Percentiles rank a stretch among this genome's conserved stretches.
phyloP scores from a whole-genome alignment of 371 early-diverging fungal genomes.

The Mucor lusitanicus region DNA sequence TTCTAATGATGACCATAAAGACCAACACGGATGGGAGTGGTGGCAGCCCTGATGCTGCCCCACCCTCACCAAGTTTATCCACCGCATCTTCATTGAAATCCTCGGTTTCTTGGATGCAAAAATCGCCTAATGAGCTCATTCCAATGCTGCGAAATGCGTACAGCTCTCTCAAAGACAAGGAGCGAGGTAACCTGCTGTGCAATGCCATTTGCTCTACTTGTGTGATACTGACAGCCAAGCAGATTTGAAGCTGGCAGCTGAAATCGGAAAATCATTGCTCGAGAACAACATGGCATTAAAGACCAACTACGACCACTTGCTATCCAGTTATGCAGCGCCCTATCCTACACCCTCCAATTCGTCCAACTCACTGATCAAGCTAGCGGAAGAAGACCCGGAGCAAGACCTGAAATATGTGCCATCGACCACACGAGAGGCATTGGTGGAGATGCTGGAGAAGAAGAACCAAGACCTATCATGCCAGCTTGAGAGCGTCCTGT shows the following conservation, averaged over 20 bases:
- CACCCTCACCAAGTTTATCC: conserved; percentile 30
- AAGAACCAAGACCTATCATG: conserved; percentile 21
- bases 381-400: conserved; percentile 1
- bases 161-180: conserved; percentile 28
- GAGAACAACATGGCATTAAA: conserved; percentile 49
- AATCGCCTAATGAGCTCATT: conserved; percentile 28
- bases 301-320: conserved; percentile 47
- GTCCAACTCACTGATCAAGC: conserved; percentile 2
- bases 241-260: conserved; percentile 52
- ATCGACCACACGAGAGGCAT: conserved; percentile 19
- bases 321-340: conserved; percentile 25
- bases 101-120: conserved; percentile 24
- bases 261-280: conserved; percentile 52
- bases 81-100: conserved; percentile 22
- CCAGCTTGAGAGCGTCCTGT: conserved; percentile 15
- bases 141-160: conserved; percentile 31
- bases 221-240: background rate
- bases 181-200: conserved; percentile 17
- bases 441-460: conserved; percentile 28
- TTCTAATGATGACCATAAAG: background rate
- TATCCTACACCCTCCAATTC: conserved; percentile 16
- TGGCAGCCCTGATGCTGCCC: background rate
- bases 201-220: no score
- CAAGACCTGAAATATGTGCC: conserved; percentile 19
- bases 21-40: background rate